Evolutionary conservation across 2,329 filamentous ascomycete genomes (phyloP).

Genomic region (Cercospora janseana): DNA sequence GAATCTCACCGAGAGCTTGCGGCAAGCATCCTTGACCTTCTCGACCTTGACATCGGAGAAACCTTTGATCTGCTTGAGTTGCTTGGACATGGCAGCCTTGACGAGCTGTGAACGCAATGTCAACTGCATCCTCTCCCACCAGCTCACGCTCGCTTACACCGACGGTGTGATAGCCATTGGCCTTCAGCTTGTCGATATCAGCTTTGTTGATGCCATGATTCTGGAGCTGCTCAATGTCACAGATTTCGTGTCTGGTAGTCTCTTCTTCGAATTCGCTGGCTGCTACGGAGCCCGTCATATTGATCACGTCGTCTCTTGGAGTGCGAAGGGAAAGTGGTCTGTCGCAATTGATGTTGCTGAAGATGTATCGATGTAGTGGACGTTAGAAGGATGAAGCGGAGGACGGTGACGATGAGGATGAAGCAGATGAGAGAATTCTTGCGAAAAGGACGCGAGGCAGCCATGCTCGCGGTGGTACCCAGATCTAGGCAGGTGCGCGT

Average conservation of each 20-base stretch:
- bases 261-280: constrained; percentile 55
- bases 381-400: background rate
- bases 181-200: constrained; percentile 65
- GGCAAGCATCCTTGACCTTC: constrained; percentile 66
- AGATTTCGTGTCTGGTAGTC: constrained; percentile 49
- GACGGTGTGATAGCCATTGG: constrained; percentile 62
- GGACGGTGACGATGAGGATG: constrained; percentile 6
- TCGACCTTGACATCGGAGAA: constrained; percentile 70
- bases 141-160: constrained; percentile 46
- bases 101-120: constrained; percentile 61
- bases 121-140: background rate
- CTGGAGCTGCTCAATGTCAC: constrained; percentile 66
- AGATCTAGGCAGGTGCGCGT: constrained; percentile 1
- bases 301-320: too few species aligned
- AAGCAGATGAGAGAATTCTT: background rate
- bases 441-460: background rate
- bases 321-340: too few species aligned
- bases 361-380: background rate
- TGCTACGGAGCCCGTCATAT: constrained; percentile 54
- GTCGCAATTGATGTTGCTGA: too few species aligned
- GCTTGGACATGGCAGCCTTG: constrained; percentile 58
- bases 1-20: constrained; percentile 56
- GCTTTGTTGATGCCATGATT: constrained; percentile 63
- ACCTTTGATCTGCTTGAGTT: constrained; percentile 64
- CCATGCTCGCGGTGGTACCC: background rate